Conservation (phyloP, 2,329 filamentous ascomycete genomes). For the Cercospora nicotianae region DNA sequence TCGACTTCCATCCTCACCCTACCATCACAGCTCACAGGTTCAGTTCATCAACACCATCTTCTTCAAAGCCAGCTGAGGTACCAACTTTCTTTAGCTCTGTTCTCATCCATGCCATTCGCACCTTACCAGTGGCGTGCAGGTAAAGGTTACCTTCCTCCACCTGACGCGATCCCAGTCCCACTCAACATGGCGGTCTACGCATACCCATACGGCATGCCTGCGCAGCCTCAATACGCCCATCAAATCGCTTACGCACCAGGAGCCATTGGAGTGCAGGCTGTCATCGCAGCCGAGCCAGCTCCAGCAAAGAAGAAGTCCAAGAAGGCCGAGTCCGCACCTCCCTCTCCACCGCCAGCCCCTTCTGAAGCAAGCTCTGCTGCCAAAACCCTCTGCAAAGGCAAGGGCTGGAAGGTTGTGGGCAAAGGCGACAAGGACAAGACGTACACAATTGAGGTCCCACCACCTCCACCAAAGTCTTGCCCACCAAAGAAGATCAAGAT, state of each 20-base stretch:
- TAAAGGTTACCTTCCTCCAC: constrained; percentile 27
- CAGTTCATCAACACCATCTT: background rate
- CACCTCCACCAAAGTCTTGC: constrained; percentile 4
- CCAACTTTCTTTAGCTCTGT: background rate
- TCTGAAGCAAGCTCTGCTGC: constrained; percentile 12
- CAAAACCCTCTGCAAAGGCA: constrained; percentile 9
- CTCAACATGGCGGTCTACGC: constrained; percentile 9
- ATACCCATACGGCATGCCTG: constrained; percentile 29
- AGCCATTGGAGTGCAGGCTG: background rate
- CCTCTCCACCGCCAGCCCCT: background rate
- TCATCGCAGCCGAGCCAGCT: constrained; percentile 12
- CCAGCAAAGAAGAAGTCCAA: constrained; percentile 8
- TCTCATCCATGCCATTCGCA: constrained; percentile 27
- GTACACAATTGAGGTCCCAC: background rate
- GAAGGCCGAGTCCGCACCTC: constrained; percentile 1
- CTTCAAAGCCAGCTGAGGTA: background rate
- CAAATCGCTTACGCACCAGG: constrained; percentile 11
- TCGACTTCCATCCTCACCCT: background rate
- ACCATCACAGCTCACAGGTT: background rate
- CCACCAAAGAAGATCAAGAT: background rate
- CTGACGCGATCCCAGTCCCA: constrained; percentile 17
- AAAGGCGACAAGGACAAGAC: constrained; percentile 4
- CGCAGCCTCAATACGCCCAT: constrained; percentile 26
- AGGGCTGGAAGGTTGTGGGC: constrained; percentile 8
- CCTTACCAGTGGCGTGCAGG: constrained; percentile 32